Percentiles rank a stretch among this genome's conserved stretches.
Conservation (phyloP, 2,329 filamentous ascomycete species). For the Daldinia eschscholtzii region DNA sequence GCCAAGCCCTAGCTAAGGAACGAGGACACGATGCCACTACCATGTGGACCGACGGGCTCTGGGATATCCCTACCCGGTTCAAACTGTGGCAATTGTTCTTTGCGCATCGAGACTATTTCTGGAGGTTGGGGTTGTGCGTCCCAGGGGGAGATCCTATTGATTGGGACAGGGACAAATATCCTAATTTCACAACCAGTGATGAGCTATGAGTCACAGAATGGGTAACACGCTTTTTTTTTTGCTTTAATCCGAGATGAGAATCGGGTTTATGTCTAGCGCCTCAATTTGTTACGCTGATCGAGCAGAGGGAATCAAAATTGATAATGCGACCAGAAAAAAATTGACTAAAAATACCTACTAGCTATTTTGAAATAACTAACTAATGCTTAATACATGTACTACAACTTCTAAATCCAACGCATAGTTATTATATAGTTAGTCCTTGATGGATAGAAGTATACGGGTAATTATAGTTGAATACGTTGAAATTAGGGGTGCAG, state of each 20-base stretch:
- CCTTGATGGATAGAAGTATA: neutral
- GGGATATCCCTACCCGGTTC: slow-evolving; percentile 70
- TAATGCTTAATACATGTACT: slow-evolving; percentile 5
- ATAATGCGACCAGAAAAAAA: neutral
- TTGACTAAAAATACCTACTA: neutral
- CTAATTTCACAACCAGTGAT: slow-evolving; percentile 53
- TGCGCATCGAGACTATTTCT: slow-evolving; percentile 96
- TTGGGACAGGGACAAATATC: slow-evolving; percentile 69
- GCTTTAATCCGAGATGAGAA: slow-evolving; percentile 26
- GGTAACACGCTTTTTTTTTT: slow-evolving; percentile 4
- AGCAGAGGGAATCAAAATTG: slow-evolving; percentile 19
- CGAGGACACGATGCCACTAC: slow-evolving; percentile 37
- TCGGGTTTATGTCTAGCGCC: slow-evolving; percentile 15
- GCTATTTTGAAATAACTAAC: neutral
- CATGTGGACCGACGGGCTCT: slow-evolving; percentile 58
- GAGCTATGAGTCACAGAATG: slow-evolving; percentile 54
- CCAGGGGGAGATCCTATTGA: slow-evolving; percentile 80
- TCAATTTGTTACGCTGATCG: slow-evolving; percentile 10
- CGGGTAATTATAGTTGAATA: neutral
- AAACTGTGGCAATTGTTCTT: slow-evolving; percentile 95
- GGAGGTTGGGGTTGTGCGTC: slow-evolving; percentile 89
- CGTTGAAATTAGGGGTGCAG: neutral
- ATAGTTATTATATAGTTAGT: neutral
- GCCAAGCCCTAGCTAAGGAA: slow-evolving; percentile 44
- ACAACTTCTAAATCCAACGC: neutral